phyloP scores from a whole-genome alignment of 2,329 filamentous ascomycete species.

The Pseudogymnoascus sp. region DNA sequence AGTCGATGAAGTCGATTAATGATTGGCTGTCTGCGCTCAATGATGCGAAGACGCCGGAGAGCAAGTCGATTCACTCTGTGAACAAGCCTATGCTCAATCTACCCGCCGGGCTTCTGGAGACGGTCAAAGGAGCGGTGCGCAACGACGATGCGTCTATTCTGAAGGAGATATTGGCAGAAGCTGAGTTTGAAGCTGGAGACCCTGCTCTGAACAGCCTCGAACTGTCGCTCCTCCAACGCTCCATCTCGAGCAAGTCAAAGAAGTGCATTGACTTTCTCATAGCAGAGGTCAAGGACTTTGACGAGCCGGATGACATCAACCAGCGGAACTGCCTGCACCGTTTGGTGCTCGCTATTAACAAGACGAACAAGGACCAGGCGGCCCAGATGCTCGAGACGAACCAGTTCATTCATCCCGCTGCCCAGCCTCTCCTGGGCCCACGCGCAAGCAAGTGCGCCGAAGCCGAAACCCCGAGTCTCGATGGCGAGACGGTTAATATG shows the following conservation, averaged over 20 bases:
- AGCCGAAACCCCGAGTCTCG: conserved; percentile 53
- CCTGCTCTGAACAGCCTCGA: conserved; percentile 57
- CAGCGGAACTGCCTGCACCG: conserved; percentile 89
- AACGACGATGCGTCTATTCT: conserved; percentile 56
- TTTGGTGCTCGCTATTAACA: conserved; percentile 83
- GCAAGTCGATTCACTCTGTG: conserved; percentile 59
- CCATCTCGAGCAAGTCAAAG: conserved; percentile 63
- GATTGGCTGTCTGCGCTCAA: conserved; percentile 85
- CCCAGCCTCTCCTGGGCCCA: conserved; percentile 56
- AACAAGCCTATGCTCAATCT: conserved; percentile 66
- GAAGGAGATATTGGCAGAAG: conserved; percentile 48
- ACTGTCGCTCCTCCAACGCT: conserved; percentile 70
- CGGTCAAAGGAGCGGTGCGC: conserved; percentile 63
- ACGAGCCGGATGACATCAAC: conserved; percentile 89
- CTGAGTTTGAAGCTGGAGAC: conserved; percentile 46
- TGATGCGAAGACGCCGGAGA: conserved; percentile 67
- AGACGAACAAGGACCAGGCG: conserved; percentile 48
- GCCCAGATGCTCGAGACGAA: conserved; percentile 31
- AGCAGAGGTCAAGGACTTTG: conserved; percentile 58
- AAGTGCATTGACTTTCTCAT: conserved; percentile 66
- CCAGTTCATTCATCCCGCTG: conserved; percentile 70
- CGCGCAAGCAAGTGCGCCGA: conserved; percentile 59
- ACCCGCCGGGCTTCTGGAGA: conserved; percentile 59
- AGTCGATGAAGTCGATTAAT: conserved; percentile 65
- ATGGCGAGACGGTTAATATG: conserved; percentile 70